phyloP scores from a whole-genome alignment of 83 land plant species.

The Isoetes engelmannii region DNA sequence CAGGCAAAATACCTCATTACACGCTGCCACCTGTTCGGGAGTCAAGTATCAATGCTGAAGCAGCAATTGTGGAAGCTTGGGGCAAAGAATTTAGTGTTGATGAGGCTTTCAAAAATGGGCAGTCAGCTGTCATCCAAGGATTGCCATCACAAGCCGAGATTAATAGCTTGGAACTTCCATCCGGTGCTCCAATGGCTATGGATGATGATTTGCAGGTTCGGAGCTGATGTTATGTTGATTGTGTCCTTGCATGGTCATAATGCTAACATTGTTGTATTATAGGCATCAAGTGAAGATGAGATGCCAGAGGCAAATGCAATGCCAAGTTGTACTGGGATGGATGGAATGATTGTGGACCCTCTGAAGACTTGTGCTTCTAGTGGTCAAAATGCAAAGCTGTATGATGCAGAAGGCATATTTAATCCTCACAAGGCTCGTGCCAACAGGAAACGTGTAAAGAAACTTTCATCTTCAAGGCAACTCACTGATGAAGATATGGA shows the following conservation, averaged over 20 bases:
- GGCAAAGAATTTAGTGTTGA: constrained; percentile 82
- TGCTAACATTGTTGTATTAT: too few relatives aligned
- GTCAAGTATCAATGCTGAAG: constrained; percentile 39
- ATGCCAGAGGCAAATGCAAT: constrained; percentile 19
- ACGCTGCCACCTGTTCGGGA: constrained; percentile 70
- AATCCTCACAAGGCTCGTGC: constrained; percentile 63
- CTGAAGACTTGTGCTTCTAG: not conserved
- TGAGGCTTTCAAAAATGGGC: constrained; percentile 53
- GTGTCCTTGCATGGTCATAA: not conserved
- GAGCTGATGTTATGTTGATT: not conserved
- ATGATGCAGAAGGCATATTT: constrained; percentile 76
- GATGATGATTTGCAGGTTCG: constrained; percentile 57
- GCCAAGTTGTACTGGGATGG: constrained; percentile 26
- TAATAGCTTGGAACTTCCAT: constrained; percentile 55
- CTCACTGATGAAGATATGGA: too few relatives aligned
- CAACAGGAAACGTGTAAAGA: constrained; percentile 60
- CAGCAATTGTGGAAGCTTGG: constrained; percentile 58
- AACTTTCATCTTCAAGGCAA: constrained; percentile 16
- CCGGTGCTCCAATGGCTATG: constrained; percentile 61
- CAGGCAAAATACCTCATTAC: constrained; percentile 91
- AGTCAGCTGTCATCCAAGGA: constrained; percentile 67
- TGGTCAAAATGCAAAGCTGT: constrained; percentile 64
- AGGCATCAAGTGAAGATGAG: constrained; percentile 4
- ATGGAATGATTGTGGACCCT: constrained; percentile 18
- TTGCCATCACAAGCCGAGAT: constrained; percentile 58